Evolutionary conservation across 768 basidiomycete species (phyloP), one percentile per base, ranked within the genome.

Genomic region (Leccinum disarticulatum): DNA sequence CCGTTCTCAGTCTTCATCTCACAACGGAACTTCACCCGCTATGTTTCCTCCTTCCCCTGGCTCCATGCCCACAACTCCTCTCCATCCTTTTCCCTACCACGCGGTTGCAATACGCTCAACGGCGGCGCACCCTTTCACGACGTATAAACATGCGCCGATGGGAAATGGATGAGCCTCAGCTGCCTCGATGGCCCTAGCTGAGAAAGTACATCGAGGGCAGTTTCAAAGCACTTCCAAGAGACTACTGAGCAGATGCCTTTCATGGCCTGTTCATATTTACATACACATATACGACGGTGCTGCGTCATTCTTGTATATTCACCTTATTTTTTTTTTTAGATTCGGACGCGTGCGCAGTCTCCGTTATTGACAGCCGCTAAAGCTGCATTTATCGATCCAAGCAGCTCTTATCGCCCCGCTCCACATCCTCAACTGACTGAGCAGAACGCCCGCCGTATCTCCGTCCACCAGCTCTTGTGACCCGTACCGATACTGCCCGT

Each of bases 51-150:
- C 1, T 93, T 85, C 61, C 86, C 90, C 4, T 79, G 92, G 14
- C 73, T 88, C 35, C 79, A 82, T 61, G 36, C 68, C 47, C 62
- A 75, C 52, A 4, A 66, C 22, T 56, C 64, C 15, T 74, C 79
- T 10, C 62, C 72, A 4, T 66, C 80, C 38, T 80, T 81, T 62
- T 68, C 70, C 22, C 74, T 74, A 27, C 71, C 73, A 25, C 79
- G 87, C 56, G 88, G 87, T 22, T 71, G 73, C 6, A 88, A 89
- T 64, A 47, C 80, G 1, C 81, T 93, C 22, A 91, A 91, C 63
- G 89, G 90, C 0, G 90, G 88, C 4, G 81, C 89, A 6, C 91
- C 91, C 0, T 92, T 86, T 75, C 93, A 94, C 66, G 80, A 79
- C 59, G 74, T 90, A 9, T 93, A 94, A 65, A 78, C 80, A 1